Evolutionary conservation across 208 protist genomes (phyloP).

Genomic region (Naegleria lovaniensis): DNA sequence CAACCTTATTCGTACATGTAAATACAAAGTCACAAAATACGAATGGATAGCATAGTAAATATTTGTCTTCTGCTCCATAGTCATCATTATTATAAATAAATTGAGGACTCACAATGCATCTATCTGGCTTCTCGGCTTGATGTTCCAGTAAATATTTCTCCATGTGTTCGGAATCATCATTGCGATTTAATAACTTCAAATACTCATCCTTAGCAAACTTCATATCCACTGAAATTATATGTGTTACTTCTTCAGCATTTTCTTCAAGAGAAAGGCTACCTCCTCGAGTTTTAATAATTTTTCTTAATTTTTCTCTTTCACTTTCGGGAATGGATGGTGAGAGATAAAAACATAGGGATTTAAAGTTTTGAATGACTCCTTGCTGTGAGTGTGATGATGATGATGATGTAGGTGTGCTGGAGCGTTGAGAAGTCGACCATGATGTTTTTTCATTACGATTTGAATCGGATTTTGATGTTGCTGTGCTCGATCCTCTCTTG

Average conservation of each 20-base stretch:
- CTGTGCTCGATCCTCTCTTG: slow-evolving; percentile 64
- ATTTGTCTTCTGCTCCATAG: neutral
- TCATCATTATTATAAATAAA: neutral
- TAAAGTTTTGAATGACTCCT: no score
- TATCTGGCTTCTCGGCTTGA: neutral
- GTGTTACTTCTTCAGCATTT: neutral
- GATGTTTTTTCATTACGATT: slow-evolving; percentile 63
- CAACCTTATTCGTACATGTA: neutral
- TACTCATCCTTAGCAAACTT: neutral
- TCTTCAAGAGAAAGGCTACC: neutral
- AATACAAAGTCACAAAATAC: neutral
- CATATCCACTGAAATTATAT: neutral
- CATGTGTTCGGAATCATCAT: neutral
- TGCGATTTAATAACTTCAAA: neutral
- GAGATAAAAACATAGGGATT: neutral
- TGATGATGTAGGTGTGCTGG: slow-evolving; percentile 58
- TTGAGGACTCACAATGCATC: neutral
- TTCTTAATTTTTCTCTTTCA: neutral
- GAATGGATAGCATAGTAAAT: neutral
- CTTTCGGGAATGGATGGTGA: neutral
- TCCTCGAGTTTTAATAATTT: neutral
- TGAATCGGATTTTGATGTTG: slow-evolving; percentile 63
- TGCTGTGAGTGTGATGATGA: no score
- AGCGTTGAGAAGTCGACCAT: no score
- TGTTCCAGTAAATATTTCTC: no score